Conservation (phyloP, 495 filamentous ascomycete genomes). For the Talaromyces ruber region DNA sequence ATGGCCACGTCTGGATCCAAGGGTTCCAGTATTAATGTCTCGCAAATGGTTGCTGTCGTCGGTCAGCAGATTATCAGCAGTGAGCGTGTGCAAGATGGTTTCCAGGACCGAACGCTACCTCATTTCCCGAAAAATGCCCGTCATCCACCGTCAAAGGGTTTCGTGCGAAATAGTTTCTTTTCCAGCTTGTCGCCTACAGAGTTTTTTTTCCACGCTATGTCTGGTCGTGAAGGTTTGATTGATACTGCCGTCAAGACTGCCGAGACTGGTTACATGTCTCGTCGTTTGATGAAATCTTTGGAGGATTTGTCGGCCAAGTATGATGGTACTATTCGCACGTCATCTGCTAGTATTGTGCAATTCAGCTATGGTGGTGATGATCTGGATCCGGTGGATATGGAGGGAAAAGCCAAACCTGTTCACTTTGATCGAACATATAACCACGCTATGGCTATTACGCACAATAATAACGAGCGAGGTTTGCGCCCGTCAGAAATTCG, state of each 20-base stretch:
- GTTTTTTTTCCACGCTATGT: conserved; percentile 97
- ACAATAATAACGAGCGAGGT: conserved; percentile 62
- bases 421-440: conserved; percentile 88
- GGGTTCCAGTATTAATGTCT: conserved; percentile 93
- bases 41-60: conserved; percentile 96
- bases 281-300: conserved; percentile 93
- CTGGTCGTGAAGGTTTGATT: conserved; percentile 94
- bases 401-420: conserved; percentile 86
- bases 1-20: conserved; percentile 98
- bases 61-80: conserved; percentile 96
- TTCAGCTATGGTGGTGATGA: conserved; percentile 96
- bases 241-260: conserved; percentile 99
- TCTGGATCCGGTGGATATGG: conserved; percentile 95
- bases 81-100: conserved; percentile 88
- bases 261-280: conserved; percentile 98
- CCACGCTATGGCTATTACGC: conserved; percentile 71
- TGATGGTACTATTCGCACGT: conserved; percentile 90
- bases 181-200: conserved; percentile 82
- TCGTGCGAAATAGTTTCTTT: conserved; percentile 96
- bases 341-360: conserved; percentile 76
- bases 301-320: conserved; percentile 90
- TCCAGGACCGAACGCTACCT: conserved; percentile 88
- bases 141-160: conserved; percentile 88
- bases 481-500: conserved; percentile 69
- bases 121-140: conserved; percentile 92